Conservation (phyloP, 2,329 filamentous ascomycete genomes). For the Fusarium duplospermum region DNA sequence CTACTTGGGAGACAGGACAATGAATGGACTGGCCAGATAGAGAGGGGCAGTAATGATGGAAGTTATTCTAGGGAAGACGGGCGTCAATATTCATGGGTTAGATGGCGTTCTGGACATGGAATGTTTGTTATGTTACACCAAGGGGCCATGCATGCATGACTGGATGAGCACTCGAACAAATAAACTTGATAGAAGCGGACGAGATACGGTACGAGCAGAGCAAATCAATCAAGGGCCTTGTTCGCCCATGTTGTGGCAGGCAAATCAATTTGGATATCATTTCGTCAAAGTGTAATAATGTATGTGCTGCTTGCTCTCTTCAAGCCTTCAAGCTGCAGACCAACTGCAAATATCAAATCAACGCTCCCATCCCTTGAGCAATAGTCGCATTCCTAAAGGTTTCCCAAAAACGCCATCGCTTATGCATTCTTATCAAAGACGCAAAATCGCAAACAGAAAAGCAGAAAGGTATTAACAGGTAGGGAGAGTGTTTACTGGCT, state of each 20-base stretch:
- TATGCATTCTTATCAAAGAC: conserved; percentile 30
- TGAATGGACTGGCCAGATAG: not conserved
- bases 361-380: conserved; percentile 23
- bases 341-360: conserved; percentile 16
- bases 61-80: conserved; percentile 4
- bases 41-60: conserved; percentile 2
- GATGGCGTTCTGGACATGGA: conserved; percentile 38
- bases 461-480: conserved; percentile 5
- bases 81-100: conserved; percentile 19
- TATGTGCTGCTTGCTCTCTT: conserved; percentile 8
- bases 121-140: conserved; percentile 15
- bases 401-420: conserved; percentile 49
- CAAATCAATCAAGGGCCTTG: not conserved
- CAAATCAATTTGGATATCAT: conserved; percentile 40
- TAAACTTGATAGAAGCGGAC: conserved; percentile 13
- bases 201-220: conserved; percentile 5
- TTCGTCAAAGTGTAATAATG: conserved; percentile 23
- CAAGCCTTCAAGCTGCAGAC: conserved; percentile 9
- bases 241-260: conserved; percentile 10
- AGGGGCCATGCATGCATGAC: not conserved
- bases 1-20: not conserved
- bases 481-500: conserved; percentile 32
- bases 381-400: conserved; percentile 3
- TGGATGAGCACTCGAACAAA: not conserved
- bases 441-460: conserved; percentile 15